phyloP scores from a whole-genome alignment of 2,329 filamentous ascomycete genomes.

The Ophiostoma australiae region DNA sequence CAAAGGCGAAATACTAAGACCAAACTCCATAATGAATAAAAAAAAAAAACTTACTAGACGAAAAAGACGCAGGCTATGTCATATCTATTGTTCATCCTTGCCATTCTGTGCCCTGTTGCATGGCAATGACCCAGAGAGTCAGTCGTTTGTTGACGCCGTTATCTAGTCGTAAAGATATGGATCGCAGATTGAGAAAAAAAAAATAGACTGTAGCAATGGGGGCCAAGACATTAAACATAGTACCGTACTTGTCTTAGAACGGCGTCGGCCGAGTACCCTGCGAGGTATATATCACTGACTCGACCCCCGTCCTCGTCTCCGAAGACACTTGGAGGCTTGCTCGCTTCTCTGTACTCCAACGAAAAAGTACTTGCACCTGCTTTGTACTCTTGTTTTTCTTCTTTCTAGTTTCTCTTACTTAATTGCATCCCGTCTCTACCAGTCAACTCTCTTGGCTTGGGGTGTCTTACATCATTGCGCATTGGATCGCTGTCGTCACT shows the following conservation, averaged over 20 bases:
- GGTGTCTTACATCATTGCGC: conserved; percentile 1
- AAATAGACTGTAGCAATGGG: neutral
- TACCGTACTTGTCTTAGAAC: neutral
- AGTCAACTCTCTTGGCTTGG: neutral
- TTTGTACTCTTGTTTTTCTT: neutral
- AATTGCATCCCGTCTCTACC: neutral
- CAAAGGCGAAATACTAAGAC: neutral
- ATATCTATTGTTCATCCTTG: conserved; percentile 2
- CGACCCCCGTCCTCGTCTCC: neutral
- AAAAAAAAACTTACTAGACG: neutral
- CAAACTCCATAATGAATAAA: neutral
- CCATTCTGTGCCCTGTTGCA: neutral
- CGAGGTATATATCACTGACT: neutral
- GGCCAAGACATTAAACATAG: neutral
- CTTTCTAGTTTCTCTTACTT: neutral
- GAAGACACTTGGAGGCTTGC: neutral
- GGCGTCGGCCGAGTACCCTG: neutral
- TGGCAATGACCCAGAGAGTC: neutral
- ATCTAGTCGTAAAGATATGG: neutral
- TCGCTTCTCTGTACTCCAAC: neutral
- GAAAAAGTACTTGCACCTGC: conserved; percentile 1
- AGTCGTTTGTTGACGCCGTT: neutral
- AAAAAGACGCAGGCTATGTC: neutral
- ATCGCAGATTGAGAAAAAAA: neutral
- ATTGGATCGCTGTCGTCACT: neutral